Base-by-base conservation (phyloP, 345 rosid genomes). In the Xanthoceras sorbifolium region DNA sequence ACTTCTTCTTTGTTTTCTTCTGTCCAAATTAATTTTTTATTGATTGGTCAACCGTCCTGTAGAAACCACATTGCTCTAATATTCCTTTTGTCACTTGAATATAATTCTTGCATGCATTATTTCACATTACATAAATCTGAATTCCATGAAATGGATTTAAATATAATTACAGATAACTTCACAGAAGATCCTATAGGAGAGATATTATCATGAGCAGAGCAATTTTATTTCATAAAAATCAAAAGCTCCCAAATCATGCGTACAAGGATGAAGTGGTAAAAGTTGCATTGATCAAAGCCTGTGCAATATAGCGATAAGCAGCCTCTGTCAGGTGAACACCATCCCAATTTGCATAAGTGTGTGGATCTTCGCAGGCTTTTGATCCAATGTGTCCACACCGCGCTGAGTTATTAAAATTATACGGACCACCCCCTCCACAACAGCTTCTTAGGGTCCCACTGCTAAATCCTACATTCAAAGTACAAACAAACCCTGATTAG, bases 281-380 rank as follows among this genome's bases (percentile, higher is more conserved):
- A 15, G 89, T n/a, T 14, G 34, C 89, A 5, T 74, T 67, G 61
- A 90, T 77, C 66, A 90, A 78, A 23, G 84, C 85, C 54, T 12
- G 59, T n/a, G 90, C 86, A 11, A 92, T 77, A 52, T 63, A n/a
- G 25, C 80, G 83, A 75, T 92, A 87, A 22, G 91, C 94, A 20
- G 94, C 91, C 38, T 92, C 94, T 7, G 97, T 92, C 48, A 89
- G 73, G 84, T 90, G 94, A 60, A 90, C 80, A 14, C 93, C 97
- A 40, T 92, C 97, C 94, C 97, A 92, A 64, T 83, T 89, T n/a
- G 86, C 83, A 22, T 74, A 82, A 23, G 74, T 64, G 0, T 85
- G 82, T 15, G 92, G 97, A 72, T 86, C 59, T 55, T 64, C 0
- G 28, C 93, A 92, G 9, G 86, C 81, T 17, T 40, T 82, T 4